Conservation (phyloP, 2,329 filamentous ascomycete species). For the Pseudocercospora pini-densiflorae region DNA sequence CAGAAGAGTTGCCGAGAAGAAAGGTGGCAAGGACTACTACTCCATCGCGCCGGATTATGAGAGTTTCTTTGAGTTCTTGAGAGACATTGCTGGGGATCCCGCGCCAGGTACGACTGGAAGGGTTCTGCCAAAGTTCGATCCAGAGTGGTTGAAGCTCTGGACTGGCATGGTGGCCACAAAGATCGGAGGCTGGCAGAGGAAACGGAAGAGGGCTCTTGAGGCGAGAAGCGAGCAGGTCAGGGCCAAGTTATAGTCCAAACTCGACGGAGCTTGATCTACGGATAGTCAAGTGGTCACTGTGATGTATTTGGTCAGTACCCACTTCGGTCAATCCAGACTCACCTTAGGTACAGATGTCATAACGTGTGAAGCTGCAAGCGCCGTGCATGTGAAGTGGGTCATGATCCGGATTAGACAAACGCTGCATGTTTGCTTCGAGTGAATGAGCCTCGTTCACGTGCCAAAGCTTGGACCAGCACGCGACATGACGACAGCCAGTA, state of each 20-base stretch:
- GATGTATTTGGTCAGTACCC: too few relatives aligned
- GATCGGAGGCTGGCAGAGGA: constrained; percentile 11
- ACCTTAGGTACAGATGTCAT: too few relatives aligned
- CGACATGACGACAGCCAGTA: too few relatives aligned
- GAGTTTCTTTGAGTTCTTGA: constrained; percentile 7
- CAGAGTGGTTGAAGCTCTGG: constrained; percentile 8
- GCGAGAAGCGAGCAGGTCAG: not conserved
- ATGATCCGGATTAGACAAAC: too few relatives aligned
- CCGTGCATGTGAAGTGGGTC: too few relatives aligned
- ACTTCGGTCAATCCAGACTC: too few relatives aligned
- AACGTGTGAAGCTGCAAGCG: too few relatives aligned
- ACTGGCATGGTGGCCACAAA: constrained; percentile 8
- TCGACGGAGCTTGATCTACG: too few relatives aligned
- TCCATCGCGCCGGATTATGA: constrained; percentile 8
- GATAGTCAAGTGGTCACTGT: too few relatives aligned
- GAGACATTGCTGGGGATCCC: constrained; percentile 6
- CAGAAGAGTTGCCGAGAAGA: constrained; percentile 4
- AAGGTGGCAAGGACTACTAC: constrained; percentile 11
- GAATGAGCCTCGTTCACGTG: too few relatives aligned
- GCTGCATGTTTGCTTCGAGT: too few relatives aligned
- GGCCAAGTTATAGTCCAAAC: not conserved
- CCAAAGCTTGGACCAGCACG: too few relatives aligned
- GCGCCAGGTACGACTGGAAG: not conserved
- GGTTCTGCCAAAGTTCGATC: not conserved
- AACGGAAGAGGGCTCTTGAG: constrained; percentile 2